Conservation (phyloP, 2,329 filamentous ascomycete genomes). For the Diplodia sapinea region DNA sequence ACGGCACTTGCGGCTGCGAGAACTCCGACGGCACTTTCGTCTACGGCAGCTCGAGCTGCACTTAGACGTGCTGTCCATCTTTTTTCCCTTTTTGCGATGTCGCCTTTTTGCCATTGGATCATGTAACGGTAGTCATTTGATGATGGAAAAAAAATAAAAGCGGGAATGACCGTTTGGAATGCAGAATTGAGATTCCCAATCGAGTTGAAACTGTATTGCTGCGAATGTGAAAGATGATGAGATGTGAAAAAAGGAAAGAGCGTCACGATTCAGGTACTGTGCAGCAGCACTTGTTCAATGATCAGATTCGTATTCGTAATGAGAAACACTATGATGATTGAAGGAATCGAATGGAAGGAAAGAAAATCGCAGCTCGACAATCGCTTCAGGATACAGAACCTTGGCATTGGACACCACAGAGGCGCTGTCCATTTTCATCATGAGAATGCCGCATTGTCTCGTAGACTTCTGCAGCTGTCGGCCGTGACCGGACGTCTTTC, state of each 20-base stretch:
- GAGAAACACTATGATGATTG: too few species aligned
- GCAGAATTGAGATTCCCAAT: background rate
- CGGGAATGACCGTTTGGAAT: background rate
- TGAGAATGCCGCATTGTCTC: too few species aligned
- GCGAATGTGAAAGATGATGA: background rate
- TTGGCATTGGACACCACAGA: too few species aligned
- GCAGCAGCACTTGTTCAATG: too few species aligned
- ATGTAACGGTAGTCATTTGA: background rate
- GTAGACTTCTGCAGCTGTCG: too few species aligned
- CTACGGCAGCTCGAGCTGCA: background rate
- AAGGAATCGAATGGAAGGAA: too few species aligned
- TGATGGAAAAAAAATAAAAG: background rate
- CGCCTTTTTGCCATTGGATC: background rate
- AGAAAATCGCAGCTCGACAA: too few species aligned
- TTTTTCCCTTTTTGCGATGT: background rate
- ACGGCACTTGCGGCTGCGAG: conserved; percentile 25
- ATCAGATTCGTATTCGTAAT: too few species aligned
- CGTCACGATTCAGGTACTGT: too few species aligned
- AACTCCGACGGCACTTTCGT: conserved; percentile 20
- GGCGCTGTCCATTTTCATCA: too few species aligned
- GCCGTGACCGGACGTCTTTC: too few species aligned
- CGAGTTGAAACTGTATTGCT: background rate
- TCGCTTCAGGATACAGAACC: too few species aligned
- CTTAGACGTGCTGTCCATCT: background rate
- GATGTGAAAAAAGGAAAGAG: background rate